Percentiles rank a stretch among this genome's conserved stretches.
phyloP scores from a whole-genome alignment of 1,284 basidiomycete genomes.

The Ceratobasidium sp. region DNA sequence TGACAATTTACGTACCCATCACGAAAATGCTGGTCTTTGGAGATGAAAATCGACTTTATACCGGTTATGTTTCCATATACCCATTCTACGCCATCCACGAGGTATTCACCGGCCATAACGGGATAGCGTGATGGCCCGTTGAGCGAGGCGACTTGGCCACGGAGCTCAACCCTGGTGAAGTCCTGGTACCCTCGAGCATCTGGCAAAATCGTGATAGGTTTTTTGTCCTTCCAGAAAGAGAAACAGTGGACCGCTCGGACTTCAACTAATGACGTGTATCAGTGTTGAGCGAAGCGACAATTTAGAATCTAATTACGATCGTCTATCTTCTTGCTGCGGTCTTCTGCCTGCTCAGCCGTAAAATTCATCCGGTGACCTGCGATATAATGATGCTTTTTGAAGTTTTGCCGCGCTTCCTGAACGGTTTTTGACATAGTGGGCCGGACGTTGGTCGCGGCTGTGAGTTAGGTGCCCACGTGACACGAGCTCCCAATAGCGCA shows the following conservation, averaged over 20 bases:
- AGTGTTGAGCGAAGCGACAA: no score
- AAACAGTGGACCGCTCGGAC: not conserved
- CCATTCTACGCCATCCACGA: not conserved
- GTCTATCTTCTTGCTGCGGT: no score
- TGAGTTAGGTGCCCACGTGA: no score
- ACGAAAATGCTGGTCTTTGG: not conserved
- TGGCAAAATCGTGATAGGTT: not conserved
- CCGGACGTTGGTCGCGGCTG: no score
- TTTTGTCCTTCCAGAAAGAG: not conserved
- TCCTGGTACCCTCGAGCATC: not conserved
- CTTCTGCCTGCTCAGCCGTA: no score
- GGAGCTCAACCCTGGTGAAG: not conserved
- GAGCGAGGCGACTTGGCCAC: not conserved
- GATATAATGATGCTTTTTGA: no score
- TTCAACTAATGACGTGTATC: not conserved
- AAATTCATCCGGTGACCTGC: no score
- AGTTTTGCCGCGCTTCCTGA: no score
- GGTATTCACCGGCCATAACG: not conserved
- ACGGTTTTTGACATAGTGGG: no score
- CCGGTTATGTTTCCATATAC: not conserved
- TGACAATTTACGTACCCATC: not conserved
- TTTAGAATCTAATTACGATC: no score
- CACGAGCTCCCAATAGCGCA: no score
- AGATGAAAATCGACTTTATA: not conserved
- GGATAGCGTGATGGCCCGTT: not conserved